Conservation (phyloP, 768 basidiomycete genomes). For the Leucosporidium yakuticum region DNA sequence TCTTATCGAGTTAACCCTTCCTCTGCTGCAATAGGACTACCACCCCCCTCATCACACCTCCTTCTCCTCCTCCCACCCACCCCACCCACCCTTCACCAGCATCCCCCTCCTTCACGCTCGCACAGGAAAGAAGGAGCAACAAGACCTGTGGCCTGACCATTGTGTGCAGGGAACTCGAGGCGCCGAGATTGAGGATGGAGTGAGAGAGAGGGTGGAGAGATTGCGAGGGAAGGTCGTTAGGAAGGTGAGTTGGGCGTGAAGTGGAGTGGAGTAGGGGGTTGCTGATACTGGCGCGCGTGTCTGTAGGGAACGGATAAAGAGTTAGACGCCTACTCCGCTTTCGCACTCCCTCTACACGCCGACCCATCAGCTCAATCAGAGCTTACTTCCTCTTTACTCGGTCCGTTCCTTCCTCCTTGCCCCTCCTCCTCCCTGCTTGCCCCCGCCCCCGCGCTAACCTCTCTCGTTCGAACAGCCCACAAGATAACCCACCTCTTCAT, state of each 20-base stretch:
- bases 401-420: no score
- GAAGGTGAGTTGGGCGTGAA: conserved; percentile 40
- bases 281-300: no score
- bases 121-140: conserved; percentile 44
- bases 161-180: conserved; percentile 60
- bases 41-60: conserved; percentile 59
- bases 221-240: conserved; percentile 39
- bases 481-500: background rate
- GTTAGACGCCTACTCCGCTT: conserved; percentile 78
- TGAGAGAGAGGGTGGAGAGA: conserved; percentile 51
- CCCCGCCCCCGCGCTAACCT: no score
- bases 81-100: conserved; percentile 45
- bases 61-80: conserved; percentile 56
- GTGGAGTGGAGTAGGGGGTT: no score
- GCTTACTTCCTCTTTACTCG: no score
- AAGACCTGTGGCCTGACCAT: conserved; percentile 75
- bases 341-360: conserved; percentile 41
- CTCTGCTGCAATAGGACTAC: conserved; percentile 45
- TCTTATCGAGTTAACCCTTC: background rate
- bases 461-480: background rate
- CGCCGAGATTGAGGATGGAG: conserved; percentile 55
- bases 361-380: no score
- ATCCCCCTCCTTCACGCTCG: conserved; percentile 40
- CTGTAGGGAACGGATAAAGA: conserved; percentile 54
- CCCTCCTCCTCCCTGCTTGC: no score